A percentile compares a stretch with the other conserved stretches of the same genome.
Conservation (phyloP, 179 eudicot species). For the Pouteria campechiana region DNA sequence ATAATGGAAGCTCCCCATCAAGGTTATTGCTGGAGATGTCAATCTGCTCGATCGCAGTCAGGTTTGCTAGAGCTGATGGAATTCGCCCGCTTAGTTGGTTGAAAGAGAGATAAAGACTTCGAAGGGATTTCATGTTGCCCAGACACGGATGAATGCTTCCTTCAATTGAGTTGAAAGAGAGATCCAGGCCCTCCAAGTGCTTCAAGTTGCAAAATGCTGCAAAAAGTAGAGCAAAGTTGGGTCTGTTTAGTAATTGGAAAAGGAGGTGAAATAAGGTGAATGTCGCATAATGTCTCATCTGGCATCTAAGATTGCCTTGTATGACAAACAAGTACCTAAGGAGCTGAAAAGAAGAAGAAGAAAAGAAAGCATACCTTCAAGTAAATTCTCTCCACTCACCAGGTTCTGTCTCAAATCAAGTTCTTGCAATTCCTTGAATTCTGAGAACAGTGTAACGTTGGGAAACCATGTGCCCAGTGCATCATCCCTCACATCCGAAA, state of each 20-base stretch:
- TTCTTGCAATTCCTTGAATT: background rate
- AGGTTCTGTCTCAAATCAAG: background rate
- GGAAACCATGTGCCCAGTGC: background rate
- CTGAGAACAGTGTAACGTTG: background rate
- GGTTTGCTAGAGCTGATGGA: background rate
- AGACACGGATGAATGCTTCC: background rate
- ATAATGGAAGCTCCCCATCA: background rate
- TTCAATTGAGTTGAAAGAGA: background rate
- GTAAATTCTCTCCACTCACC: background rate
- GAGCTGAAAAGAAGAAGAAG: too few relatives aligned
- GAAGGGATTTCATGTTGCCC: background rate
- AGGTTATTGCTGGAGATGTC: background rate
- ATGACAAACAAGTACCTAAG: background rate
- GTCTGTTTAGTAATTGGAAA: slow-evolving; percentile 2
- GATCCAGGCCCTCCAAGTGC: background rate
- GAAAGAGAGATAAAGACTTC: background rate
- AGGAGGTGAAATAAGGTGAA: background rate
- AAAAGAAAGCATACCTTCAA: too few relatives aligned
- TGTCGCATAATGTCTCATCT: slow-evolving; percentile 5
- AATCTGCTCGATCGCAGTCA: background rate
- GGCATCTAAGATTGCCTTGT: background rate
- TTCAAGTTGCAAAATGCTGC: background rate
- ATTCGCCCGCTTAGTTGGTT: background rate
- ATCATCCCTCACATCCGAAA: background rate
- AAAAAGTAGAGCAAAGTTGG: background rate